Conservation (phyloP, 176 grass and related monocot genomes). For the Zizania latifolia region DNA sequence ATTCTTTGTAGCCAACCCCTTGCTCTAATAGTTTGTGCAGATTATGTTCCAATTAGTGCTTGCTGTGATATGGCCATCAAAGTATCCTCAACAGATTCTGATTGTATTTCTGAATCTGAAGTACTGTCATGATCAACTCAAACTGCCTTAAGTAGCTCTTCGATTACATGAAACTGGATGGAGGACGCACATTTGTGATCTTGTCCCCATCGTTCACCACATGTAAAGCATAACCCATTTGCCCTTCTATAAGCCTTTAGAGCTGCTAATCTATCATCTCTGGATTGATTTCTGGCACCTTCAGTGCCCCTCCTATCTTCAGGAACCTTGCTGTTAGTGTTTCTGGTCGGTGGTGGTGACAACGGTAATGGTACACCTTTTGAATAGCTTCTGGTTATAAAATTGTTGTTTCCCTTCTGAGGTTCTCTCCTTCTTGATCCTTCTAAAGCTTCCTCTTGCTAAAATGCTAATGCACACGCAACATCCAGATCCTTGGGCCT, state of each 20-base stretch:
- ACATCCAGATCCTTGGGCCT: not conserved
- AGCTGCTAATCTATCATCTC: not conserved
- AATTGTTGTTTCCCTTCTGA: too few relatives aligned
- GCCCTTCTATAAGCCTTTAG: not conserved
- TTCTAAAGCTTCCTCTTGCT: not conserved
- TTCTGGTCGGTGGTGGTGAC: not conserved
- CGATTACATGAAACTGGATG: rapidly evolving
- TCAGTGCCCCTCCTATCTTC: not conserved
- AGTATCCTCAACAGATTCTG: too few relatives aligned
- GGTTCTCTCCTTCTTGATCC: not conserved
- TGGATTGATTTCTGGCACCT: too few relatives aligned
- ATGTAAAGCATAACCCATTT: not conserved
- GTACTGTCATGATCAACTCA: too few relatives aligned
- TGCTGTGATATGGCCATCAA: too few relatives aligned
- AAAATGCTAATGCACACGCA: not conserved
- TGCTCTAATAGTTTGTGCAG: too few relatives aligned
- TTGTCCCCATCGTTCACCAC: not conserved
- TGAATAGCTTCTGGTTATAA: too few relatives aligned
- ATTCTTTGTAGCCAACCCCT: too few relatives aligned
- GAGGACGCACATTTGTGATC: not conserved
- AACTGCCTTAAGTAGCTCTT: not conserved
- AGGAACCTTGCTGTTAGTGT: not conserved
- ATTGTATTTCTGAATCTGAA: too few relatives aligned
- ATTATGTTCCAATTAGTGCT: too few relatives aligned
- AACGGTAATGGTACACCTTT: too few relatives aligned